Base-by-base conservation (phyloP, 2,329 filamentous ascomycete species). In the Emmonsia crescens region DNA sequence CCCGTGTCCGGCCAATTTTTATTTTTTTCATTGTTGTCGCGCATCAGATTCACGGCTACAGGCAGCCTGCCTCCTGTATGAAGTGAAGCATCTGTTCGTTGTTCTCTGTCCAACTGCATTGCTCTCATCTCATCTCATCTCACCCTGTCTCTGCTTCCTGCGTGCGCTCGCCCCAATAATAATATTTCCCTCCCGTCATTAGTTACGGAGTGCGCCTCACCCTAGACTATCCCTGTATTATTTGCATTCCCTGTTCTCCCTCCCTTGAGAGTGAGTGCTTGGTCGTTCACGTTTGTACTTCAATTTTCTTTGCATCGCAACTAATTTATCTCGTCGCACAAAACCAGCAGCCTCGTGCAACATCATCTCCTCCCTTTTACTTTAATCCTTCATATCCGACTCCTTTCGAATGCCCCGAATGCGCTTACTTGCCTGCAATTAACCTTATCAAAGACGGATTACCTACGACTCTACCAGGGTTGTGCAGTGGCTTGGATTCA, bases 331-430 rank as follows among this genome's bases (percentile, higher is more conserved):
- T 46, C 8, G 38, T 57, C 36, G 55, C 38, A 57, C 55, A 57
- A n/a, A n/a, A 44, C 55, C 55, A 57, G 38, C 38, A 57, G 55
- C 40, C 24, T 57, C 40, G 55, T 57, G 55, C 38, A 24, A 44
- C 55, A 42, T 57, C 14, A 14, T 21, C 55, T n/a, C 6, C 68
- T 66, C 27, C 73, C 71, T 64, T 72, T 73, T 48, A 21, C 62
- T 64, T 75, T 62, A 73, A 73, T 57, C 73, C 74, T 51, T 72
- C 70, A 61, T 76, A 74, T 51, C 73, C 73, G 57, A 59, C n/a
- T 51, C 16, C 10, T 38, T 51, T 51, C 42, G 27, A 59, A 59
- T 19, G 21, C 42, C 46, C 42, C 44, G 42, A 49, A 48, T 59
- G 57, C 57, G 46, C 38, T 31, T 36, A 12, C 19, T 48, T 40